Evolutionary conservation across 1,284 basidiomycete genomes (phyloP), one percentile per base, ranked within the genome.

Genomic region (Malassezia caprae): DNA sequence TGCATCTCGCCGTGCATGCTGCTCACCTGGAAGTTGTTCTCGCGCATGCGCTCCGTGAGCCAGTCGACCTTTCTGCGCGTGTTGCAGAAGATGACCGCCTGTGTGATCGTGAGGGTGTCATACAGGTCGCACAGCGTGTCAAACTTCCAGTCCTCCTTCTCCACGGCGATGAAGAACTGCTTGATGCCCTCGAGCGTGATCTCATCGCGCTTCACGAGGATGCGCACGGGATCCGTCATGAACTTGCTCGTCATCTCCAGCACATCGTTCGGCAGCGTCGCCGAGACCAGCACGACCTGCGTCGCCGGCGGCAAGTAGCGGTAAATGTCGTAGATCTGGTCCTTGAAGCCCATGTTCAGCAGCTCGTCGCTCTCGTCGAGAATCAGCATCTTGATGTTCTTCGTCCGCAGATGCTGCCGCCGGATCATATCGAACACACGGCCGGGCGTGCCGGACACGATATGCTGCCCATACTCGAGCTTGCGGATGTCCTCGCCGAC

Each of bases 101-200:
- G 94, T 0, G 94, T 98, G 77, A 98, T 98, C 27, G 94, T 96
- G 48, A 98, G 82, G 17, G 93, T 96, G 77, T 99, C 94, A 78
- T 98, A 99, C 35, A 77, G 62, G 77, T 98, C 94, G 77, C 90
- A 96, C 19, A 99, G 81, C 0, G 93, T 98, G 78, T 98, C 94
- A 69, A 96, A 93, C 76, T 99, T 99, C 93, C 93, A 98, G 72
- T 99, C 94, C 77, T 98, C 94, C 80, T 96, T 96, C 78, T 99
- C 94, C 54, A 98, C 93, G 26, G 93, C 93, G 41, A 99, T 90
- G 78, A 96, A 98, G 81, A 99, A 99, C 76, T 99, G 94, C 77
- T 96, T 98, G 80, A 99, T 99, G 23, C 94, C 93, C 76, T 99
- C 94, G 52, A 99, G 81, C 45, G 94, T 98, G 80, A 99, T 82